Evolutionary conservation across 371 early-diverging fungal genomes (phyloP).

Genomic region (Mucor irregularis): DNA sequence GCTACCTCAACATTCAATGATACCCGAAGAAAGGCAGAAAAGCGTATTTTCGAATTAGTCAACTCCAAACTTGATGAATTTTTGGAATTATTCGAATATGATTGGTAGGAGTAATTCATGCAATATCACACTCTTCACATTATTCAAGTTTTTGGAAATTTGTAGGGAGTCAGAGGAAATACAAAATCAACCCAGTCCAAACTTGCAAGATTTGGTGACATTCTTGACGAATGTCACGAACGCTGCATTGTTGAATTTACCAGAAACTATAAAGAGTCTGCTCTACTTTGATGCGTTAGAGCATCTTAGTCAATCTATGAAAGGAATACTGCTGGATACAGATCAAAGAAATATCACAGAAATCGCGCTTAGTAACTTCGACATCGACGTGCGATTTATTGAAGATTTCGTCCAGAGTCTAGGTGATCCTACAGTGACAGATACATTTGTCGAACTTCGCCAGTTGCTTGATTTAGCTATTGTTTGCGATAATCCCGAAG

Average conservation of each 20-base stretch:
- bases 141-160: not conserved
- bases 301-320: conserved; percentile 71
- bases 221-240: conserved; percentile 71
- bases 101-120: conserved; percentile 57
- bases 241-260: conserved; percentile 72
- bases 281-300: conserved; percentile 79
- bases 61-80: conserved; percentile 83
- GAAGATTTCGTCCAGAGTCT: conserved; percentile 71
- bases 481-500: conserved; percentile 72
- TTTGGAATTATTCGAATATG: conserved; percentile 79
- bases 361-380: conserved; percentile 67
- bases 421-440: conserved; percentile 66
- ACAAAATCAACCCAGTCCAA: conserved; percentile 60
- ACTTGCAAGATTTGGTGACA: conserved; percentile 71
- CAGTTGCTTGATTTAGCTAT: conserved; percentile 69
- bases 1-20: conserved; percentile 76
- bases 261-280: conserved; percentile 64
- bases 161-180: conserved; percentile 30
- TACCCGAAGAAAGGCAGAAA: conserved; percentile 71
- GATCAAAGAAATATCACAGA: conserved; percentile 65
- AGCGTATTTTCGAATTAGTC: conserved; percentile 78
- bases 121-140: not conserved
- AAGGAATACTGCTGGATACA: conserved; percentile 57
- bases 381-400: conserved; percentile 72
- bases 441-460: conserved; percentile 71